Percentiles rank a stretch among this genome's conserved stretches.
Evolutionary conservation across 2,329 filamentous ascomycete genomes (phyloP).

Genomic region (Penicillium psychrosexuale): DNA sequence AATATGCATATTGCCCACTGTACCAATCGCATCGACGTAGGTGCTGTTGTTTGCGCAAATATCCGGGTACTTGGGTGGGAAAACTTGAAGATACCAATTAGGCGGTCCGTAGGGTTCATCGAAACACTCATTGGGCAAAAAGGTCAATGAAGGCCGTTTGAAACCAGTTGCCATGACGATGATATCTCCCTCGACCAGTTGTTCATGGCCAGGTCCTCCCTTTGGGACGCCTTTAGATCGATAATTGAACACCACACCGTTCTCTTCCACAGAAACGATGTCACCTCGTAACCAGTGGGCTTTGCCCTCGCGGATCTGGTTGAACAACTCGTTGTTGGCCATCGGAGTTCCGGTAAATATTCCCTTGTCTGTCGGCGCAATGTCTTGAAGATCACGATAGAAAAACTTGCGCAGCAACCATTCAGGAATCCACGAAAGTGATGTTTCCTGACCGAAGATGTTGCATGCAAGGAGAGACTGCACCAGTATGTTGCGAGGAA

Average conservation of each 20-base stretch:
- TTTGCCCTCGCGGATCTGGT: slow-evolving; percentile 67
- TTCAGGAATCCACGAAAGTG: slow-evolving; percentile 75
- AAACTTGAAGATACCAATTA: slow-evolving; percentile 86
- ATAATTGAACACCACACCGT: slow-evolving; percentile 68
- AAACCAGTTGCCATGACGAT: slow-evolving; percentile 82
- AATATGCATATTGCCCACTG: slow-evolving; percentile 83
- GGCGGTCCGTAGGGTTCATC: slow-evolving; percentile 70
- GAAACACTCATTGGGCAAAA: slow-evolving; percentile 72
- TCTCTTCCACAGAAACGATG: slow-evolving; percentile 62
- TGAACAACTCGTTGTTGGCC: slow-evolving; percentile 79
- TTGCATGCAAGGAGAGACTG: slow-evolving; percentile 73
- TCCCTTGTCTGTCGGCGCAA: slow-evolving; percentile 63
- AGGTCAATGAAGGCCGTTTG: slow-evolving; percentile 67
- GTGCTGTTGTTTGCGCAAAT: slow-evolving; percentile 82
- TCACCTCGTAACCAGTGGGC: slow-evolving; percentile 81
- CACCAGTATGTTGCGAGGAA: slow-evolving; percentile 73
- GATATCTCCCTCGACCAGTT: slow-evolving; percentile 68
- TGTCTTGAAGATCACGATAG: slow-evolving; percentile 73
- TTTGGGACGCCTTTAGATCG: slow-evolving; percentile 70
- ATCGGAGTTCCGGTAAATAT: slow-evolving; percentile 83
- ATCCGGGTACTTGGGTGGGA: slow-evolving; percentile 69
- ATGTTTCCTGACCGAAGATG: slow-evolving; percentile 73
- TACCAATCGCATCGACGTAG: slow-evolving; percentile 75
- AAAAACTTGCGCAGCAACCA: slow-evolving; percentile 71
- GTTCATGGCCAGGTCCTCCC: slow-evolving; percentile 66